Evolutionary conservation across 352 stramenopile genomes (phyloP).

Genomic region (Phytophthora sansomeana): DNA sequence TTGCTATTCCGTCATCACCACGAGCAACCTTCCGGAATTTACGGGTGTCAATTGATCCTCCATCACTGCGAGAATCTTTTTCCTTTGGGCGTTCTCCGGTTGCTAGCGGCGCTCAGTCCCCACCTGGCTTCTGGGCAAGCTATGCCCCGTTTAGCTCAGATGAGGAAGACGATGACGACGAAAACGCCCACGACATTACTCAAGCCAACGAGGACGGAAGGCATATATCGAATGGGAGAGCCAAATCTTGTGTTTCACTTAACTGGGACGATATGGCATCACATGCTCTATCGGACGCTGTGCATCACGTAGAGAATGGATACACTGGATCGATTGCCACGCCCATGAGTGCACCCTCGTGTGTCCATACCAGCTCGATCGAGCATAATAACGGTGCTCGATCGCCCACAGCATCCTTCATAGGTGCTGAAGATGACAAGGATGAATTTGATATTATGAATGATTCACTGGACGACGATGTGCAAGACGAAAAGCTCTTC

Average conservation of each 20-base stretch:
- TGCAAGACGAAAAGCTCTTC: conserved; percentile 82
- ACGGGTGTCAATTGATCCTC: conserved; percentile 62
- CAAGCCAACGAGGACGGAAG: conserved; percentile 11
- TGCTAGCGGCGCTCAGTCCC: conserved; percentile 62
- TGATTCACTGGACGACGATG: conserved; percentile 60
- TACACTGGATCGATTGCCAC: conserved; percentile 28
- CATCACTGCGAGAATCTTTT: conserved; percentile 33
- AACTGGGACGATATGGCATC: conserved; percentile 72
- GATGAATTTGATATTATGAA: conserved; percentile 85
- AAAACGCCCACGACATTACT: no score
- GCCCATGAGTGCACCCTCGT: conserved; percentile 16
- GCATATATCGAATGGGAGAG: conserved; percentile 15
- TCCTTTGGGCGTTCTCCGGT: conserved; percentile 38
- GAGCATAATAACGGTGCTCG: conserved; percentile 21
- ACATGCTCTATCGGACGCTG: conserved; percentile 57
- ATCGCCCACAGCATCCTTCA: conserved; percentile 45
- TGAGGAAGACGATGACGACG: conserved; percentile 60
- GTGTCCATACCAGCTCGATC: conserved; percentile 31
- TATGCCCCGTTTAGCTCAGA: conserved; percentile 75
- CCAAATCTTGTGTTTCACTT: conserved; percentile 31
- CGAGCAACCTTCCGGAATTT: conserved; percentile 45
- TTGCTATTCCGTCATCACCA: conserved; percentile 33
- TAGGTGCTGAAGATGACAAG: conserved; percentile 61
- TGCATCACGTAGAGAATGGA: conserved; percentile 40
- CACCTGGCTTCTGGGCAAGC: conserved; percentile 82